These are phyloP conservation scores for Phymatotrichopsis omnivora DNA, from an alignment of 2,329 filamentous ascomycete genomes.

Conservation along the genomic window DNA sequence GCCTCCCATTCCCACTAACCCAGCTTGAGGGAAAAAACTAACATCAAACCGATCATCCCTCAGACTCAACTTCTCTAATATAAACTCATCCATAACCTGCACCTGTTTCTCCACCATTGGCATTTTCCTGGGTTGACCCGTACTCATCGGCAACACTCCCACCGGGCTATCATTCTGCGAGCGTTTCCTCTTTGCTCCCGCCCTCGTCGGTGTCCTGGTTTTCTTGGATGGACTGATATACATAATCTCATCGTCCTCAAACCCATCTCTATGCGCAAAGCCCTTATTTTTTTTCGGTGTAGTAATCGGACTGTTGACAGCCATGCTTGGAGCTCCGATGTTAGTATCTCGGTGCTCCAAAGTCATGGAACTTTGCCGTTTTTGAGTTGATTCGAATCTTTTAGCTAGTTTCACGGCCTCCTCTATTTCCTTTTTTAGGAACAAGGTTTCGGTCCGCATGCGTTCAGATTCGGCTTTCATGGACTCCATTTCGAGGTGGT, in stretches of 20 bases:
- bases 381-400: conserved; percentile 36
- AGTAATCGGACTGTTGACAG: conserved; percentile 35
- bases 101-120: conserved; percentile 18
- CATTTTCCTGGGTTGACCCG: conserved; percentile 29
- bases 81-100: conserved; percentile 31
- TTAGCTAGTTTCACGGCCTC: conserved; percentile 44
- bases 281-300: conserved; percentile 55
- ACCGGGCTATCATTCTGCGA: conserved; percentile 55
- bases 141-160: conserved; percentile 43
- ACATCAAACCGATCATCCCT: conserved; percentile 39
- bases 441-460: conserved; percentile 59
- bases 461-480: conserved; percentile 55
- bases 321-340: conserved; percentile 3
- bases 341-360: conserved; percentile 25
- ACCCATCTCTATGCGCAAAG: conserved; percentile 60
- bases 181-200: conserved; percentile 57
- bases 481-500: conserved; percentile 54
- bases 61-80: conserved; percentile 36
- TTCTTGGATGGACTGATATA: conserved; percentile 41
- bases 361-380: conserved; percentile 41
- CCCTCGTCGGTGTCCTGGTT: conserved; percentile 49
- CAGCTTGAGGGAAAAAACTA: conserved; percentile 17
- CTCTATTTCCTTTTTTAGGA: conserved; percentile 59
- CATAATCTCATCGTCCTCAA: conserved; percentile 54
- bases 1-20: background rate